Conservation (phyloP, 1,284 basidiomycete species). For the Somion occarium region DNA sequence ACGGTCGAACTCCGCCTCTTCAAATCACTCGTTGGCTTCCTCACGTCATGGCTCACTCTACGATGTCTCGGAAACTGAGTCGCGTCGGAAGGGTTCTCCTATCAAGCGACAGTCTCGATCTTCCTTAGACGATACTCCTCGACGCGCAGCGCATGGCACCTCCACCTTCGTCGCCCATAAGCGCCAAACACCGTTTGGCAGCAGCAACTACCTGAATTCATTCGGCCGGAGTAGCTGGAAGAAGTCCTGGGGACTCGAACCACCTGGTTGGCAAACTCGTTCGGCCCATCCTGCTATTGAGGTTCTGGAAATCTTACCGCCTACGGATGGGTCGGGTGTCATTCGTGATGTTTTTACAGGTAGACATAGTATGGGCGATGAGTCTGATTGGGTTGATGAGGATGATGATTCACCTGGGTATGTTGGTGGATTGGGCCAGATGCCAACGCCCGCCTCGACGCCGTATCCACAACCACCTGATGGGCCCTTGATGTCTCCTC, state of each 20-base stretch:
- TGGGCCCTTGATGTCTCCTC: constrained; percentile 6
- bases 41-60: constrained; percentile 73
- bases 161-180: constrained; percentile 74
- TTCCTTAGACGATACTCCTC: constrained; percentile 48
- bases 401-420: constrained; percentile 75
- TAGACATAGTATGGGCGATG: constrained; percentile 59
- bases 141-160: constrained; percentile 25
- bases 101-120: constrained; percentile 37
- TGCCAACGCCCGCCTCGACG: constrained; percentile 36
- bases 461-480: constrained; percentile 4
- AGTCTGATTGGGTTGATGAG: constrained; percentile 82
- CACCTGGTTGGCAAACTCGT: constrained; percentile 77
- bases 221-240: constrained; percentile 78
- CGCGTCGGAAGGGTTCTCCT: constrained; percentile 47
- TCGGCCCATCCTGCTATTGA: constrained; percentile 67
- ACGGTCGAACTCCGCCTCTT: constrained; percentile 70
- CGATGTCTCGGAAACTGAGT: constrained; percentile 66
- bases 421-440: constrained; percentile 73
- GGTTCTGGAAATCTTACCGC: constrained; percentile 61
- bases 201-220: constrained; percentile 34
- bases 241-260: constrained; percentile 80
- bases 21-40: constrained; percentile 63
- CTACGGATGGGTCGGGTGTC: constrained; percentile 30
- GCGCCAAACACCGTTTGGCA: constrained; percentile 57
- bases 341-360: constrained; percentile 72